These are phyloP conservation scores for Helotiales sp. DNA, from an alignment of 2,329 filamentous ascomycete genomes.

Conservation along the genomic window DNA sequence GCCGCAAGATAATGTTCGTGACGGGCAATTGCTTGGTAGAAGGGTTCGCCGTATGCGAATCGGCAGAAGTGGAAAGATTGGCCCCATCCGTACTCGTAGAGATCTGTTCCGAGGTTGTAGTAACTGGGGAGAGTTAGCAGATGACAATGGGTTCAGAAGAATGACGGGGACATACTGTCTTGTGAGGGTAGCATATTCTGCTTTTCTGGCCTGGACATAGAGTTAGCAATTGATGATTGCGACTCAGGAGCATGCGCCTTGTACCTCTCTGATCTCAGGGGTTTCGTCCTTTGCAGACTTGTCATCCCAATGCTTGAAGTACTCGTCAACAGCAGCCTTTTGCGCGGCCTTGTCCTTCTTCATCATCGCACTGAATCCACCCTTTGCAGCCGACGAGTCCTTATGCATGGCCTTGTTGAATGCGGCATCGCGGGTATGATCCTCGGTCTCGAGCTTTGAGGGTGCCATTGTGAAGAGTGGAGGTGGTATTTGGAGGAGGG, in stretches of 20 bases:
- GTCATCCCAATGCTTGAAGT: slow-evolving; percentile 97
- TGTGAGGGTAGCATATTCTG: slow-evolving; percentile 91
- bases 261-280: slow-evolving; percentile 76
- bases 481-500: neutral
- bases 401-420: slow-evolving; percentile 90
- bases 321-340: slow-evolving; percentile 84
- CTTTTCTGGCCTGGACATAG: slow-evolving; percentile 69
- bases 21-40: slow-evolving; percentile 89
- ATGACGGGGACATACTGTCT: slow-evolving; percentile 73
- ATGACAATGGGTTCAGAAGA: neutral
- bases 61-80: slow-evolving; percentile 98
- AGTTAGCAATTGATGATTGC: slow-evolving; percentile 12
- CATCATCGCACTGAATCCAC: slow-evolving; percentile 83
- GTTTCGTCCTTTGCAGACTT: slow-evolving; percentile 82
- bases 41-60: slow-evolving; percentile 85
- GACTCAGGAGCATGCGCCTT: slow-evolving; percentile 36
- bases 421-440: slow-evolving; percentile 83
- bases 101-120: slow-evolving; percentile 93
- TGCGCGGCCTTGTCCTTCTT: slow-evolving; percentile 81
- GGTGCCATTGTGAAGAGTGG: slow-evolving; percentile 36
- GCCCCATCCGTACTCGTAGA: slow-evolving; percentile 98
- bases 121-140: slow-evolving; percentile 61
- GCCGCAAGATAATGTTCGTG: slow-evolving; percentile 98
- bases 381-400: slow-evolving; percentile 68
- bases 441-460: slow-evolving; percentile 74